Percentiles rank a stretch among this genome's conserved stretches.
Evolutionary conservation across 1,139 yeast genomes (phyloP).

Genomic region (Saccharomycopsis phalli): DNA sequence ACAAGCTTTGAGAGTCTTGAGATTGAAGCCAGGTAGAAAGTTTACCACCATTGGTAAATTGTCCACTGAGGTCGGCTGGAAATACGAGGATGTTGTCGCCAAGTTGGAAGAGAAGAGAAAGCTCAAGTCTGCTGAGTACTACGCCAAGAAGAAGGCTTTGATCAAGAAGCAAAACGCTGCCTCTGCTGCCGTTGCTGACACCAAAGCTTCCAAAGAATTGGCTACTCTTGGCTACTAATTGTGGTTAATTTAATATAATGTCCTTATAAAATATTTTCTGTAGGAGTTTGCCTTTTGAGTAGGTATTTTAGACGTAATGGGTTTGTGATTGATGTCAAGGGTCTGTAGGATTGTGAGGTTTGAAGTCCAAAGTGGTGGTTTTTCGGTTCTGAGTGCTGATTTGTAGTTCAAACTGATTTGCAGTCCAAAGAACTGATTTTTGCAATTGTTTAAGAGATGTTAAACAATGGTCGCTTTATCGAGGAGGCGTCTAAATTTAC

Average conservation of each 20-base stretch:
- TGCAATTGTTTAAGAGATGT: too few species aligned
- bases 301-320: too few species aligned
- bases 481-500: too few species aligned
- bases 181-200: slow-evolving; percentile 51
- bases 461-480: too few species aligned
- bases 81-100: slow-evolving; percentile 96
- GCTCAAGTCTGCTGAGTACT: slow-evolving; percentile 98
- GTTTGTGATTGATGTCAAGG: too few species aligned
- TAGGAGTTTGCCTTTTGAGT: too few species aligned
- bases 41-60: slow-evolving; percentile 97
- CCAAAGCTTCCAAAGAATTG: slow-evolving; percentile 74
- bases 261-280: too few species aligned
- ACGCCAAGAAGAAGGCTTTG: slow-evolving; percentile 97
- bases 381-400: too few species aligned
- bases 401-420: too few species aligned
- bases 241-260: slow-evolving; percentile 2
- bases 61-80: slow-evolving; percentile 98
- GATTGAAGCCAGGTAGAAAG: slow-evolving; percentile 99
- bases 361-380: too few species aligned
- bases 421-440: too few species aligned
- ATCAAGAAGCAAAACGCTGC: slow-evolving; percentile 87
- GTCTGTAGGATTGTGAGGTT: too few species aligned
- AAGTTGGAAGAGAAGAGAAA: slow-evolving; percentile 99
- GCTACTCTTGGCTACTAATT: slow-evolving; percentile 79
- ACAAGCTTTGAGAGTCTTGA: slow-evolving; percentile 98